Evolutionary conservation across 2,329 filamentous ascomycete species (phyloP).

Genomic region (Clarireedia paspali): DNA sequence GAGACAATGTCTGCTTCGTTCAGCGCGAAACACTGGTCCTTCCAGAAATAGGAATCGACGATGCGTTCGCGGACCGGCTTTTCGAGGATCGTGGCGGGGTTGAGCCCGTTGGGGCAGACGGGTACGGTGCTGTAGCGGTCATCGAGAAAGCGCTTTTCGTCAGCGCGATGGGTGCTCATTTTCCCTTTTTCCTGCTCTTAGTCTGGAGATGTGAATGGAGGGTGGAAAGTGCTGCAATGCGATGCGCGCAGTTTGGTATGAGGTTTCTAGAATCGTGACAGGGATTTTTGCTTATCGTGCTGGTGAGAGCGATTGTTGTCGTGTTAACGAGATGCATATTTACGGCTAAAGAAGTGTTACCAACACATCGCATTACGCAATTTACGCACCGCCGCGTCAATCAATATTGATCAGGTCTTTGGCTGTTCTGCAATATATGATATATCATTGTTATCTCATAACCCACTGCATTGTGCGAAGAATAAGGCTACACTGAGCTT

Average conservation of each 20-base stretch:
- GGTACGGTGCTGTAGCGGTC: conserved; percentile 74
- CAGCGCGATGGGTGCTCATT: conserved; percentile 58
- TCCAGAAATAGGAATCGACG: conserved; percentile 93
- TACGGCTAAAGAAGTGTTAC: background rate
- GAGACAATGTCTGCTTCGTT: conserved; percentile 81
- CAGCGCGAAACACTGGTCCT: conserved; percentile 94
- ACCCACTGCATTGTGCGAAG: background rate
- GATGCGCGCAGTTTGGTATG: too few species aligned
- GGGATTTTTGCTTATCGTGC: conserved; percentile 1
- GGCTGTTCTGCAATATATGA: background rate
- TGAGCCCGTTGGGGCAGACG: conserved; percentile 78
- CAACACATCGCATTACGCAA: background rate
- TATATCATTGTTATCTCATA: too few species aligned
- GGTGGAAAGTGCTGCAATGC: background rate
- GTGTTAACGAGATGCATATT: conserved; percentile 1
- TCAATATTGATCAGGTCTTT: background rate
- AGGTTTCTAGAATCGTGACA: background rate
- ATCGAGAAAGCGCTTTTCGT: conserved; percentile 77
- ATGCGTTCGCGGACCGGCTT: conserved; percentile 94
- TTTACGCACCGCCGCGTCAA: background rate
- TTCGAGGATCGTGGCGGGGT: conserved; percentile 92
- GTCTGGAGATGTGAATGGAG: background rate
- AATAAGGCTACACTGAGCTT: background rate
- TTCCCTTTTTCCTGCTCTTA: background rate
- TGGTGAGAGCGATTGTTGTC: conserved; percentile 3